Evolutionary conservation across 805 yeast species (phyloP), one percentile per base, ranked within the genome.

Genomic region (Saccharomycopsis sp.): DNA sequence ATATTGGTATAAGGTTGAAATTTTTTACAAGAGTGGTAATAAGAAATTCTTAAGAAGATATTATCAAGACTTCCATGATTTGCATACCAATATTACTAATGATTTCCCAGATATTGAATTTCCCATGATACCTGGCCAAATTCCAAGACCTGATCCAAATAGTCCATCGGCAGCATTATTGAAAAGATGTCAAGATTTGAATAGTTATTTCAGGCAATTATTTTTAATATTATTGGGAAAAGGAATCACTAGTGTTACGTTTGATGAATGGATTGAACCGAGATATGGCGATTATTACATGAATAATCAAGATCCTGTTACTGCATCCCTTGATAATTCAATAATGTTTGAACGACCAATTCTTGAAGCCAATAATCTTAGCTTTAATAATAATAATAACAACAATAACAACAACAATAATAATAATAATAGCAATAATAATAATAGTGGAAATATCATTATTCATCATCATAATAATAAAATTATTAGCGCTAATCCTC

Each of bases 1-100:
- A 42, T 71, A 64, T 52, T 74, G 78, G 77, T 74, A 74, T 52
- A 62, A 74, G 43, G 63, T 72, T 23, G 78, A 73, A 48, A 54
- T 71, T 20, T 48, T 54, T 4, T 59, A 62, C 51, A 57, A 60
- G 31, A 60, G 64, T 40, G 64, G 64, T 19, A 60, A 58, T 33
- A 65, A 62, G 35, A 60, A 67, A 45, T 64, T 65, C 41, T 55
- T 74, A 17, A 67, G 75, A 49, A 61, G 77, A 14, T 73, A 67
- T 55, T 74, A 72, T 52, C 74, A 70, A 54, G 79, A 74, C 51
- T 72, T 74, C 43, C 70, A 71, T 54, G 67, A 68, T 41, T 55
- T 74, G 19, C 77, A 72, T 46, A 57, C 65, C 16, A 41, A 60
- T 16, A 51, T 69, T 20, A 52, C 63, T 20, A 58, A 57, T 28